phyloP scores from a whole-genome alignment of 208 protist genomes.

The Leishmania arabica region DNA sequence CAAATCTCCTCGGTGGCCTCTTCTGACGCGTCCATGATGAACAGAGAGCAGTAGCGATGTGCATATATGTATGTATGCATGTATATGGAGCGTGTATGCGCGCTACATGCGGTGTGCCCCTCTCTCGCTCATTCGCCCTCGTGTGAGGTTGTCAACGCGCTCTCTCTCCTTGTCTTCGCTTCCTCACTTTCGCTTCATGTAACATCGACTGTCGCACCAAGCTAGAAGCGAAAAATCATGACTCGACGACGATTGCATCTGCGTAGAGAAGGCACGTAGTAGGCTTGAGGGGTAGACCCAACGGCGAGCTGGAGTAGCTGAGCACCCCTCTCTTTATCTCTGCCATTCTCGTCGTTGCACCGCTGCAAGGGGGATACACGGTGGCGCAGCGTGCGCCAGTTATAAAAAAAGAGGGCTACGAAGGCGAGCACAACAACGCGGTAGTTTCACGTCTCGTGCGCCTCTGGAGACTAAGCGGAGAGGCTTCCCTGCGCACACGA shows the following conservation, averaged over 20 bases:
- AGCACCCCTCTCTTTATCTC: neutral
- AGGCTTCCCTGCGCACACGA: no score
- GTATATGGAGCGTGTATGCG: neutral
- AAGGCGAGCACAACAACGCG: neutral
- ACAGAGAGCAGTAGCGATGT: neutral
- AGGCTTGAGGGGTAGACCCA: neutral
- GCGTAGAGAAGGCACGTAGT: neutral
- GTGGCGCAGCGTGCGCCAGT: neutral
- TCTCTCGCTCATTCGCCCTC: neutral
- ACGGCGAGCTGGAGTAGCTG: neutral
- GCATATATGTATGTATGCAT: neutral
- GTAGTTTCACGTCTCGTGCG: neutral
- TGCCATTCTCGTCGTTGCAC: neutral
- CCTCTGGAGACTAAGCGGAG: neutral
- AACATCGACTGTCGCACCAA: neutral
- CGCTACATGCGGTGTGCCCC: neutral
- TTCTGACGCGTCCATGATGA: neutral
- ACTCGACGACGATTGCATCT: neutral
- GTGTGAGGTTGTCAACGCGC: neutral
- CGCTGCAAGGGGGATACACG: neutral
- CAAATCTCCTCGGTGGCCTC: neutral
- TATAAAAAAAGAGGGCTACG: neutral
- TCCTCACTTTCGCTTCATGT: neutral
- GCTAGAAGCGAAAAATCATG: neutral
- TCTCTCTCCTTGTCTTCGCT: neutral